These are phyloP conservation scores for Talaromyces sp. DNA, from an alignment of 2,329 filamentous ascomycete species.

Conservation along the genomic window DNA sequence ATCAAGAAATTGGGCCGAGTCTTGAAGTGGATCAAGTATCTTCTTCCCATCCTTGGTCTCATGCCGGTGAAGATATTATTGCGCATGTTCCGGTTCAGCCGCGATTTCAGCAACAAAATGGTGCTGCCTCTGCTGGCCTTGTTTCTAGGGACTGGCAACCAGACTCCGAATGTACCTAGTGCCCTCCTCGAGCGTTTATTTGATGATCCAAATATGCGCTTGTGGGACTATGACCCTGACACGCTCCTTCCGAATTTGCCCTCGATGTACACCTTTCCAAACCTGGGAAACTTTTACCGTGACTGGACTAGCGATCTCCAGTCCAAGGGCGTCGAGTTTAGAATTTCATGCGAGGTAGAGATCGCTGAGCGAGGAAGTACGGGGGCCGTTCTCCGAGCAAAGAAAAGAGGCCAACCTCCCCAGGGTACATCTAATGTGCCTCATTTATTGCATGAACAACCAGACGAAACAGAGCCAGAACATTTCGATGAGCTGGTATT, in stretches of 20 bases:
- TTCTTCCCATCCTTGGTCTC: constrained; percentile 53
- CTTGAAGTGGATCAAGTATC: constrained; percentile 50
- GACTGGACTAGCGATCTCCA: constrained; percentile 51
- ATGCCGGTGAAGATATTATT: constrained; percentile 60
- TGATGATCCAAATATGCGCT: constrained; percentile 53
- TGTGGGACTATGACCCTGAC: constrained; percentile 55
- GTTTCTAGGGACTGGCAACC: constrained; percentile 70
- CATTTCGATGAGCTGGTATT: constrained; percentile 56
- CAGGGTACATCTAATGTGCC: constrained; percentile 3
- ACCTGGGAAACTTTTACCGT: constrained; percentile 53
- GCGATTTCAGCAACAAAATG: constrained; percentile 66
- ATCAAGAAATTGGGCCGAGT: constrained; percentile 52
- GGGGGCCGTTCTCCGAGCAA: constrained; percentile 3
- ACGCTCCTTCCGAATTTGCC: constrained; percentile 52
- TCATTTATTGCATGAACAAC: neutral
- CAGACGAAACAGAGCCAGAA: constrained; percentile 23
- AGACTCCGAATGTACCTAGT: constrained; percentile 65
- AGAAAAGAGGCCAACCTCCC: neutral
- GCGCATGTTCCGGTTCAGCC: constrained; percentile 62
- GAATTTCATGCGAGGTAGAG: constrained; percentile 28
- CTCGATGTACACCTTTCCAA: constrained; percentile 58
- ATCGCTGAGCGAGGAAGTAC: constrained; percentile 1
- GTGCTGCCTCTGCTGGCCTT: constrained; percentile 67
- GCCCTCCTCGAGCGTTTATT: constrained; percentile 62
- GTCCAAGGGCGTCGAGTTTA: constrained; percentile 50